Conservation (phyloP, 352 stramenopile genomes). For the Pythium phragmitis region DNA sequence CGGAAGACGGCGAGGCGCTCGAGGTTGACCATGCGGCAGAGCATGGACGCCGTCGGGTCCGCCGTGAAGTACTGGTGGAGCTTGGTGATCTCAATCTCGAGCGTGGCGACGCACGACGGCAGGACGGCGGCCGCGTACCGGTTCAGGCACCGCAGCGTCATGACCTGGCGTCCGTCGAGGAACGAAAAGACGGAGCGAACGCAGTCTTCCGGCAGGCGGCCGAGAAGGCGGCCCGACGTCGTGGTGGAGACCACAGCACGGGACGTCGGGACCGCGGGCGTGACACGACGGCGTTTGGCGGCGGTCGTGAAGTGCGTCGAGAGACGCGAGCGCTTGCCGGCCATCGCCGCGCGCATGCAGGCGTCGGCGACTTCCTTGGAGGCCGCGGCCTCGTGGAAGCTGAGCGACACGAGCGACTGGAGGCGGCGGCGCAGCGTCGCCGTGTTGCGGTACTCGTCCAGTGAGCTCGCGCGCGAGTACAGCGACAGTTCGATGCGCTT, state of each 20-base stretch:
- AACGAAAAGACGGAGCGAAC: conserved; percentile 67
- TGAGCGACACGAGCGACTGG: conserved; percentile 84
- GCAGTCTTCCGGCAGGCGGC: conserved; percentile 44
- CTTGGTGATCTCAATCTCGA: conserved; percentile 52
- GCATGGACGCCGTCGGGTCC: conserved; percentile 39
- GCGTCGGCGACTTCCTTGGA: conserved; percentile 39
- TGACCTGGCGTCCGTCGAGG: conserved; percentile 41
- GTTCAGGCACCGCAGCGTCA: conserved; percentile 73
- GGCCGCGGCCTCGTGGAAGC: conserved; percentile 80
- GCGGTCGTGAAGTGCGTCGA: neutral
- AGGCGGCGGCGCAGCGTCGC: conserved; percentile 78
- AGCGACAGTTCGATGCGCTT: conserved; percentile 87
- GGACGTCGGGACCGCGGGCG: neutral
- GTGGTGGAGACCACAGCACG: neutral
- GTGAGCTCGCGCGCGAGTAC: conserved; percentile 78
- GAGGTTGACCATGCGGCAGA: conserved; percentile 61
- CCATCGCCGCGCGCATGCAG: conserved; percentile 19
- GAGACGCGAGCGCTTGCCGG: conserved; percentile 43
- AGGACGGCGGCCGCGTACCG: conserved; percentile 55
- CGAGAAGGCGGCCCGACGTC: conserved; percentile 15
- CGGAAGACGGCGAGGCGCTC: conserved; percentile 59
- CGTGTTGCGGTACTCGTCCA: conserved; percentile 82
- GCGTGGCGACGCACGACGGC: conserved; percentile 52
- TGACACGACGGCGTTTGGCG: conserved; percentile 43
- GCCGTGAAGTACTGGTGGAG: conserved; percentile 44